Evolutionary conservation across 768 basidiomycete species (phyloP).

Genomic region (Leccinum sublutescens): DNA sequence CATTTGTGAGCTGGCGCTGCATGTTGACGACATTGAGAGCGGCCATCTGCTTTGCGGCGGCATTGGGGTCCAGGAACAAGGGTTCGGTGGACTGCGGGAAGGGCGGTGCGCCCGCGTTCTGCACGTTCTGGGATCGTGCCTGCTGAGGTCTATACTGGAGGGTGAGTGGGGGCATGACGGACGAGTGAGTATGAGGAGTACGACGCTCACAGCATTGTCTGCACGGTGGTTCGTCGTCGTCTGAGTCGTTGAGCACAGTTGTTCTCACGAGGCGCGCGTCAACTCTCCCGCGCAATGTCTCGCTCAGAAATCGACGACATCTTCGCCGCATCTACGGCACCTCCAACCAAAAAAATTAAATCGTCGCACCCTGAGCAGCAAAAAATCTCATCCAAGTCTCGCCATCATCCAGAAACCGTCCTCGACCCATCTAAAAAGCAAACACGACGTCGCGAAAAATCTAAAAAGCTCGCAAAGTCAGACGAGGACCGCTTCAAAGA

Average conservation of each 20-base stretch:
- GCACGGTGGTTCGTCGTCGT: constrained; percentile 15
- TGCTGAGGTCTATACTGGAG: constrained; percentile 42
- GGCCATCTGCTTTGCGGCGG: constrained; percentile 79
- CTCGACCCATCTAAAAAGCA: constrained; percentile 55
- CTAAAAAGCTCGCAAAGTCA: constrained; percentile 20
- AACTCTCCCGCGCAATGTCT: constrained; percentile 32
- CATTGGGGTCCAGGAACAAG: constrained; percentile 60
- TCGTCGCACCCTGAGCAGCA: neutral
- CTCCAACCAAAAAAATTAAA: constrained; percentile 43
- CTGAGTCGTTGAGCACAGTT: constrained; percentile 8
- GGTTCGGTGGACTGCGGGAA: constrained; percentile 33
- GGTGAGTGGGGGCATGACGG: neutral
- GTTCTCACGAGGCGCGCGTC: constrained; percentile 15
- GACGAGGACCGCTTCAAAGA: constrained; percentile 61
- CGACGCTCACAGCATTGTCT: constrained; percentile 34
- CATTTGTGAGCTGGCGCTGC: constrained; percentile 50
- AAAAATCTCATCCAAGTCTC: constrained; percentile 1
- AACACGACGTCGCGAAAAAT: constrained; percentile 27
- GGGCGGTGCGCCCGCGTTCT: constrained; percentile 15
- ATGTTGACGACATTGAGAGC: constrained; percentile 61
- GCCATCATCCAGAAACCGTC: constrained; percentile 51
- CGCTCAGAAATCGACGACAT: constrained; percentile 86
- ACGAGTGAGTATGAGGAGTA: neutral
- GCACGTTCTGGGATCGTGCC: constrained; percentile 23
- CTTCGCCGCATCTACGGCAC: constrained; percentile 53